These are phyloP conservation scores for Helicostylum pulchrum DNA, from an alignment of 192 early-diverging fungal species.

Conservation along the genomic window DNA sequence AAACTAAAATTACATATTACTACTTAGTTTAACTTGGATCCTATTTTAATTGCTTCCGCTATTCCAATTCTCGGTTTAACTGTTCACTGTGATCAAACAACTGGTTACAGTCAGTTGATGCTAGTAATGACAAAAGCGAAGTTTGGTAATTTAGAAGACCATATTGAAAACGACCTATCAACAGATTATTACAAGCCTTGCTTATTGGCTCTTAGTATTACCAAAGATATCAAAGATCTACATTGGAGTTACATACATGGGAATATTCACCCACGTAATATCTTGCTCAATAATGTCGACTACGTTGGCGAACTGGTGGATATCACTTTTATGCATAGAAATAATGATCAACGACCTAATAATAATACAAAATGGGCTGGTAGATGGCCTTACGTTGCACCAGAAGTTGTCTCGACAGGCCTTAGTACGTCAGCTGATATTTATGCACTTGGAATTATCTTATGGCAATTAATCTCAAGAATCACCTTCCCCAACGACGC, in stretches of 20 bases:
- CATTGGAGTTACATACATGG: conserved; percentile 31
- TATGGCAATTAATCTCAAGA: conserved; percentile 32
- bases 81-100: conserved; percentile 15
- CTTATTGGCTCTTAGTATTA: conserved; percentile 16
- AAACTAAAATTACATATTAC: not conserved
- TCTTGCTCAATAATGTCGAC: conserved; percentile 21
- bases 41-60: conserved; percentile 2
- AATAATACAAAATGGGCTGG: not conserved
- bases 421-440: conserved; percentile 24
- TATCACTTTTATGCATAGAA: conserved; percentile 25
- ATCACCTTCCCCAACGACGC: conserved; percentile 28
- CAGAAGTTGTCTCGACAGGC: conserved; percentile 16
- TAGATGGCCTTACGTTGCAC: conserved; percentile 28
- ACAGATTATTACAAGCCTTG: conserved; percentile 18
- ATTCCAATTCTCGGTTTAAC: conserved; percentile 23
- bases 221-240: conserved; percentile 26
- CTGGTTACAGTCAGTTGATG: conserved; percentile 22
- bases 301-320: conserved; percentile 20
- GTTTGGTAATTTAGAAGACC: conserved; percentile 23
- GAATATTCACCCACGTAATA: conserved; percentile 28
- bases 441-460: conserved; percentile 24
- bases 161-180: conserved; percentile 19
- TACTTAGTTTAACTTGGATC: conserved; percentile 13
- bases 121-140: conserved; percentile 25
- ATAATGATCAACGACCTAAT: not conserved